Evolutionary conservation across 2,329 filamentous ascomycete species (phyloP).

Genomic region (Davidsoniella virescens): DNA sequence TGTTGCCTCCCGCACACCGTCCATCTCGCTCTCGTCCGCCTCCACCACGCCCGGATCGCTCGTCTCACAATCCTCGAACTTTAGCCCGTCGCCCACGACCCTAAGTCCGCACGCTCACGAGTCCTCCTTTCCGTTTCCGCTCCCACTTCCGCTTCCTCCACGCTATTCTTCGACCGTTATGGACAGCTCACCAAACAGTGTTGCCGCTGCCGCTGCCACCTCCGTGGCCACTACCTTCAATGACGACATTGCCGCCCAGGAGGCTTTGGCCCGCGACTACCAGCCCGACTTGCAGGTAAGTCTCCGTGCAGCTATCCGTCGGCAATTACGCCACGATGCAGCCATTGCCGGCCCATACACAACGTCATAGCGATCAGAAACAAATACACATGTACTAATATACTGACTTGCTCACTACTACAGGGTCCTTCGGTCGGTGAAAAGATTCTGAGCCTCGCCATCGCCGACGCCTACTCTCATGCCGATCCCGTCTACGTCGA

Average conservation of each 20-base stretch:
- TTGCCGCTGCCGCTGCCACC: constrained; percentile 11
- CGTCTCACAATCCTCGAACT: neutral
- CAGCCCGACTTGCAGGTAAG: constrained; percentile 40
- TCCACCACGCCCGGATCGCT: neutral
- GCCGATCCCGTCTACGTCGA: constrained; percentile 71
- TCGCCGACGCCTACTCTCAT: constrained; percentile 74
- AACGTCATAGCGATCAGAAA: neutral
- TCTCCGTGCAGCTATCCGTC: neutral
- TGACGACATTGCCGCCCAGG: constrained; percentile 39
- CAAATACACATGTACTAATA: constrained; percentile 2
- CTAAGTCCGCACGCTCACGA: neutral
- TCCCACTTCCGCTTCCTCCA: constrained; percentile 4
- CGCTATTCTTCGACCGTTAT: constrained; percentile 20
- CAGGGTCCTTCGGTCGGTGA: constrained; percentile 74
- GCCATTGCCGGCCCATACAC: neutral
- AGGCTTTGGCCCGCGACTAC: constrained; percentile 43
- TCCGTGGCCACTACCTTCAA: constrained; percentile 13
- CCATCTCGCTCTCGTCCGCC: constrained; percentile 2
- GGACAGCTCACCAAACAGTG: constrained; percentile 17
- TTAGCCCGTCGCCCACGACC: constrained; percentile 5
- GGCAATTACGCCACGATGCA: neutral
- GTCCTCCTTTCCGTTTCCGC: constrained; percentile 1
- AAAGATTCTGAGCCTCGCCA: constrained; percentile 57
- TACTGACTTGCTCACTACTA: constrained; percentile 10
- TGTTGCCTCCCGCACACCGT: constrained; percentile 4